Base-by-base conservation (phyloP, 768 basidiomycete species). In the Boletellus ananiceps region DNA sequence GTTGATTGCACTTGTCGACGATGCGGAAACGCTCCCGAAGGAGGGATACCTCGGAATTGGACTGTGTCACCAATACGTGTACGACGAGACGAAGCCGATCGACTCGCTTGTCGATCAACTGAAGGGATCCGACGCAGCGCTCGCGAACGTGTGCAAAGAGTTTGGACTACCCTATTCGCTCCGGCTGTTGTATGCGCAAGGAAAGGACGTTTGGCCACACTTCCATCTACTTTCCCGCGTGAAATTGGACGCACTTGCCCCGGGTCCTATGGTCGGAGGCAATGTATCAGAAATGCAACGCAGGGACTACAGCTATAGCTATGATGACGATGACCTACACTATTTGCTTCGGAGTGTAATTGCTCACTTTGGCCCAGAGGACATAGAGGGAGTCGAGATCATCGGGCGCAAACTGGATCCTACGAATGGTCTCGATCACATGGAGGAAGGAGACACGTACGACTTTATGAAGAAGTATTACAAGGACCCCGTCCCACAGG, bases 11-110 rank as follows among this genome's bases (percentile, higher is more conserved):
- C 62, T 69, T 33, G 60, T 69, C 32, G 37, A 46, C 4, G 59
- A 69, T 25, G 48, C 60, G 1, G 21, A 34, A 1, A 66, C 71
- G 39, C 56, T 72, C 11, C 67, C 67, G 0, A 27, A 55, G 5
- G 39, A 72, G 3, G 70, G 69, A 5, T 55, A 60, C 13, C 50
- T 76, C 11, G 71, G 66, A 2, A 70, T 71, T 37, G 69, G 69
- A 0, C 63, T 74, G 6, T 46, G 54, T 3, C 64, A 72, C 49
- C 52, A 60, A 23, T 74, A 76, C 42, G 39, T 16, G 9, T 45
- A 33, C 23, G 44, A 40, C 21, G 27, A 41, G 13, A 37, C 16
- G 3, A 52, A 48, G 29, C 50, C 34, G 2, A 42, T 34, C 25
- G 34, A 35, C 15, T 39, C 41, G 12, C 44, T 39, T 4, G 8